Conservation (phyloP, 495 filamentous ascomycete species). For the Neurospora discreta region DNA sequence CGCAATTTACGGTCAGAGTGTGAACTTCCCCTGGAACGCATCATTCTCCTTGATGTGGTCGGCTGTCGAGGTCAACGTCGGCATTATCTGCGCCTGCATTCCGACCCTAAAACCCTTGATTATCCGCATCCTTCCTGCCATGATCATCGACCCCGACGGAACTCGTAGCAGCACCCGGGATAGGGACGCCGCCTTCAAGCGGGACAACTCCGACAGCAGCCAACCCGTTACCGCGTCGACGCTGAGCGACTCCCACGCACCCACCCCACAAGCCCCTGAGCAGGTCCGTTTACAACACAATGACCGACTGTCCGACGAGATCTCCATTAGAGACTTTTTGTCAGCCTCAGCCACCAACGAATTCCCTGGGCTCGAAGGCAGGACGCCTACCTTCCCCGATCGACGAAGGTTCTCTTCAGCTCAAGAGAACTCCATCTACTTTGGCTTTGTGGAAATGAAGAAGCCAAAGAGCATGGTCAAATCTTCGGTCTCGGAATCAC, state of each 20-base stretch:
- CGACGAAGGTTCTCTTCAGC: background rate
- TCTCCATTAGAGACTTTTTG: slow-evolving; percentile 1
- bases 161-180: slow-evolving; percentile 13
- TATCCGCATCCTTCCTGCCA: slow-evolving; percentile 58
- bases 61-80: slow-evolving; percentile 79
- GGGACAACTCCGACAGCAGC: background rate
- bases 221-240: background rate
- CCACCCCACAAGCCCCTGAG: background rate
- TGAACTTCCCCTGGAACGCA: slow-evolving; percentile 54
- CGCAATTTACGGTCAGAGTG: slow-evolving; percentile 24
- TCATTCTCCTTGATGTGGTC: slow-evolving; percentile 88
- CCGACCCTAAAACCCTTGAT: slow-evolving; percentile 82
- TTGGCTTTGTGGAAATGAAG: slow-evolving; percentile 78
- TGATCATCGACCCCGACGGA: slow-evolving; percentile 43
- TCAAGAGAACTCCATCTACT: slow-evolving; percentile 33
- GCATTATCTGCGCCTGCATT: slow-evolving; percentile 79
- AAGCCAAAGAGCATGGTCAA: slow-evolving; percentile 67
- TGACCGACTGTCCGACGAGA: background rate
- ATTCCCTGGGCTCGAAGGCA: background rate
- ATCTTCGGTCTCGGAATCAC: slow-evolving; percentile 31
- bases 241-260: background rate
- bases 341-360: background rate
- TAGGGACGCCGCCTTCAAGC: slow-evolving; percentile 1
- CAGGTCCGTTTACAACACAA: background rate
- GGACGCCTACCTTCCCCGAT: background rate